phyloP scores from a whole-genome alignment of 176 grass and related monocot species.

The Aegilops sharonensis region DNA sequence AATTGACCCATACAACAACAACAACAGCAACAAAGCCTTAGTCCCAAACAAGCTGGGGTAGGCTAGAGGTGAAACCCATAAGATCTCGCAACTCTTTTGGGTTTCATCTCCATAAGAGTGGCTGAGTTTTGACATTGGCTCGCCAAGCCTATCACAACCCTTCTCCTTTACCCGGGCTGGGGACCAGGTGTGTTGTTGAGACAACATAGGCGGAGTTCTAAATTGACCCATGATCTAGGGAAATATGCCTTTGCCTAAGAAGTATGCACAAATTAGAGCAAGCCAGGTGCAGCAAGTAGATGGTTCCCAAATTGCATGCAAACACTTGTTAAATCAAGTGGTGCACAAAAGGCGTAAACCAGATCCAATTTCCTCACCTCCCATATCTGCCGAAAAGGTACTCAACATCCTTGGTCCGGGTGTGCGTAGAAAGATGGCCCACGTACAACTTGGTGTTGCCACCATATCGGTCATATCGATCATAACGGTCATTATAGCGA shows the following conservation, averaged over 20 bases:
- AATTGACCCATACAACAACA: not conserved
- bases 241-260: not conserved
- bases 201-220: too few relatives aligned
- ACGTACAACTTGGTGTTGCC: slow-evolving; percentile 74
- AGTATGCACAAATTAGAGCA: not conserved
- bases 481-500: slow-evolving; percentile 5
- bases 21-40: too few relatives aligned
- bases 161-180: too few relatives aligned
- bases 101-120: too few relatives aligned
- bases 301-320: not conserved
- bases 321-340: not conserved
- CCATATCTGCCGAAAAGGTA: slow-evolving; percentile 80
- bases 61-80: too few relatives aligned
- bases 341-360: not conserved
- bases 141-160: too few relatives aligned
- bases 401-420: slow-evolving; percentile 56
- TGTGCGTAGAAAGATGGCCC: slow-evolving; percentile 57
- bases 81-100: too few relatives aligned
- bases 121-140: too few relatives aligned
- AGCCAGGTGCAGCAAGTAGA: not conserved
- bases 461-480: slow-evolving; percentile 16
- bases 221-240: not conserved
- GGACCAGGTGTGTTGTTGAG: too few relatives aligned
- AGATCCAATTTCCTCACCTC: slow-evolving; percentile 55
- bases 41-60: too few relatives aligned